Evolutionary conservation across 2,329 filamentous ascomycete genomes (phyloP), one percentile per base, ranked within the genome.

Genomic region (Botryotinia narcissicola): DNA sequence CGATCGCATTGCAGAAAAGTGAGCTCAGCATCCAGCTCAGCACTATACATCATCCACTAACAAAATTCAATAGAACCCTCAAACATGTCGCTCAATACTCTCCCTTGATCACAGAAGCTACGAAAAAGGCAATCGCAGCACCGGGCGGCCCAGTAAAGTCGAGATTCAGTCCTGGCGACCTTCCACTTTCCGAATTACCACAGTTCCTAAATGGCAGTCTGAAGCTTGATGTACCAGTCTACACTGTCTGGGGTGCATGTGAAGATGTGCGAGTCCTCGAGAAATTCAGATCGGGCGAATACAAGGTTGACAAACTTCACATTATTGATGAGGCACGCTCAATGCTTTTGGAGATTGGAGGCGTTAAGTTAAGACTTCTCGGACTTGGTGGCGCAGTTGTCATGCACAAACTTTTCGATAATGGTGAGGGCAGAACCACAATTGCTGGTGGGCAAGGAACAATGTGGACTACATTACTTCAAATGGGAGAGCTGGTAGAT

Each of bases 321-420:
- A 97, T 99, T 81, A 98, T 99, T 79, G 96, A 99, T 78, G 96
- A 99, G 86, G 95, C 96, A 71, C 95, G 95, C 82, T 98, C 96
- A 54, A 93, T 97, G 86, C 87, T 99, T 78, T 88, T 99, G 73
- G 96, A 99, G 84, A 87, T 98, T 75, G 96, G 95, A 73, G 96
- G 96, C 73, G 94, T 99, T 72, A 98, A 98, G 88, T 90, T 99
- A 77, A 93, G 96, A 80, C 88, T 99, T 68, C 89, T 99, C 44
- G 96, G 96, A 75, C 87, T 99, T 48, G 96, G 96, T 77, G 96
- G 96, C 79, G 96, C 96, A 10, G 95, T 99, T 8, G 96, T 99
- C 74, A 99, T 99, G 94, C 96, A 99, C 87, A 99, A 99, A 87
- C 89, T 99, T 29, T 99, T 99, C 81, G 96, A 99, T 83, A 99